Evolutionary conservation across 177 flowering plant species (phyloP).

Genomic region (Vitis hybrid): DNA sequence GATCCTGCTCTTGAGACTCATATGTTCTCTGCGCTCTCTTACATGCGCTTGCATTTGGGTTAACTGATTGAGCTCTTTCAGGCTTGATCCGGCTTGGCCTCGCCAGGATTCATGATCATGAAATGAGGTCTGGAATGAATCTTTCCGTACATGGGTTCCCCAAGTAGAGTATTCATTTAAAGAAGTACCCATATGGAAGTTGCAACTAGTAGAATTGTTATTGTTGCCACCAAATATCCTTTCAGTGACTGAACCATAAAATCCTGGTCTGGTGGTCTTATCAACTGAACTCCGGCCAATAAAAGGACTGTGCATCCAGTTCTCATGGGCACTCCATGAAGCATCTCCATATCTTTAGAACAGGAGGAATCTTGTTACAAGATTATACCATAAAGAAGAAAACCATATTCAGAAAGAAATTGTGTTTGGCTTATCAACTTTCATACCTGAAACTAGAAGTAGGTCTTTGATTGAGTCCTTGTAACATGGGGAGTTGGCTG

Average conservation of each 20-base stretch:
- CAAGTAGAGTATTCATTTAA: constrained; percentile 17
- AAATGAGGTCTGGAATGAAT: constrained; percentile 10
- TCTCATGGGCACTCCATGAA: constrained; percentile 40
- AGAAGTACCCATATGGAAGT: constrained; percentile 13
- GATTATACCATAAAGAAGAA: neutral
- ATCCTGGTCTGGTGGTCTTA: constrained; percentile 17
- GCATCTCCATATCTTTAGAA: constrained; percentile 37
- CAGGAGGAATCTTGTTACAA: neutral
- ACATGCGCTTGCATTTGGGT: constrained; percentile 13
- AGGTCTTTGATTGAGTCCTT: constrained; percentile 33
- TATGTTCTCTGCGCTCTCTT: neutral
- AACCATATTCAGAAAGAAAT: too few relatives aligned
- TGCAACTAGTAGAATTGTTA: constrained; percentile 14
- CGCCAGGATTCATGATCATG: constrained; percentile 8
- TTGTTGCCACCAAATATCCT: constrained; percentile 22
- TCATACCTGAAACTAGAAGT: constrained; percentile 38
- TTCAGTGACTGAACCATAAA: constrained; percentile 22
- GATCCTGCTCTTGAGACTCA: constrained; percentile 2
- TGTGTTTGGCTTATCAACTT: neutral
- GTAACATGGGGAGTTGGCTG: constrained; percentile 59
- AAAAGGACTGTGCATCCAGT: constrained; percentile 25
- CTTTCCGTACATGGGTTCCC: constrained; percentile 18
- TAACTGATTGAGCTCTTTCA: constrained; percentile 17
- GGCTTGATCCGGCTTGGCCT: constrained; percentile 15
- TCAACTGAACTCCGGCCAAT: constrained; percentile 8